Evolutionary conservation across 2,329 filamentous ascomycete genomes (phyloP).

Genomic region (Pseudocercospora fuligena): DNA sequence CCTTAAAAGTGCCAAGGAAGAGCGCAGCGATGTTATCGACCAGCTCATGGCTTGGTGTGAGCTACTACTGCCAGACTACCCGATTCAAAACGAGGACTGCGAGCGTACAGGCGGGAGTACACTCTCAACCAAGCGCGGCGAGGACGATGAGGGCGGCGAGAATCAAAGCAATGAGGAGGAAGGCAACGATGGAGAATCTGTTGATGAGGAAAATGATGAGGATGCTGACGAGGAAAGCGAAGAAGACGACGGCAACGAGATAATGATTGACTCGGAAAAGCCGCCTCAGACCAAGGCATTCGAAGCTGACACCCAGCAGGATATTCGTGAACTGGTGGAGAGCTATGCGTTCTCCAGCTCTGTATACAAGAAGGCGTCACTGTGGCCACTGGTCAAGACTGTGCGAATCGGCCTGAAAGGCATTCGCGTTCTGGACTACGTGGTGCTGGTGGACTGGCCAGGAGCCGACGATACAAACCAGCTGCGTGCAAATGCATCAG

Average conservation of each 20-base stretch:
- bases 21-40: background rate
- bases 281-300: background rate
- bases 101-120: too few relatives aligned
- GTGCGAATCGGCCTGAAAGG: slow-evolving; percentile 9
- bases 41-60: slow-evolving; percentile 8
- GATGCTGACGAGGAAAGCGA: too few relatives aligned
- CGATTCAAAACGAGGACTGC: background rate
- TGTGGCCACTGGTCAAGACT: slow-evolving; percentile 20
- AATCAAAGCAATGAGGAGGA: background rate
- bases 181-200: background rate
- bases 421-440: slow-evolving; percentile 15
- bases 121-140: too few relatives aligned
- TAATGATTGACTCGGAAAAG: background rate
- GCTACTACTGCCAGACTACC: background rate
- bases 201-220: too few relatives aligned
- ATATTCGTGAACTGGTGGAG: slow-evolving; percentile 7
- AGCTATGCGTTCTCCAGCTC: slow-evolving; percentile 9
- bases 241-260: too few relatives aligned
- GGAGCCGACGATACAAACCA: slow-evolving; percentile 22
- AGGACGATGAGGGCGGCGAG: background rate
- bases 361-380: background rate
- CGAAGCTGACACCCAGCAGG: slow-evolving; percentile 4
- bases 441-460: slow-evolving; percentile 23
- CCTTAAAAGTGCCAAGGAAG: background rate
- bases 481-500: slow-evolving; percentile 16